phyloP scores from a whole-genome alignment of 768 basidiomycete species.

The Xerocomus brunneocitrinus region DNA sequence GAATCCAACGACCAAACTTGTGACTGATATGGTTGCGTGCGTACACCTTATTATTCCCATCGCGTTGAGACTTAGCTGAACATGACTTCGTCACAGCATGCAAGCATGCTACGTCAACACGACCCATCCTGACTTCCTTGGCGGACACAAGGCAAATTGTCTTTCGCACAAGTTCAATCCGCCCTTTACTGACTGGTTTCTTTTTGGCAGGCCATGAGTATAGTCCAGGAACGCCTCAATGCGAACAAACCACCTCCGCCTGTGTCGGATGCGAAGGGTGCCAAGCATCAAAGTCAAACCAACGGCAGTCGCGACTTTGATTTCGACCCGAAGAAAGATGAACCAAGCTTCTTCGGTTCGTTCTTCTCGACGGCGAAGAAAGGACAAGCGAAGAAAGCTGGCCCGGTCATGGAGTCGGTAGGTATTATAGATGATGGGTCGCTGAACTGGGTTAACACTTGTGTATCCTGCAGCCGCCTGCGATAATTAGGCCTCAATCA shows the following conservation, averaged over 20 bases:
- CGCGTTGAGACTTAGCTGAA: constrained; percentile 1
- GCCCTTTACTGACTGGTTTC: constrained; percentile 1
- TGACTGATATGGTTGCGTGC: constrained; percentile 86
- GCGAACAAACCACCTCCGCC: constrained; percentile 65
- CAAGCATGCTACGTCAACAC: constrained; percentile 99
- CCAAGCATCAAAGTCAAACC: constrained; percentile 55
- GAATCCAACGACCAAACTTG: constrained; percentile 92
- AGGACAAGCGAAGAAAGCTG: constrained; percentile 61
- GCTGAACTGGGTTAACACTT: constrained; percentile 4
- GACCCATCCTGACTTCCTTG: constrained; percentile 97
- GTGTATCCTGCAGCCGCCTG: constrained; percentile 56
- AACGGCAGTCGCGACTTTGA: constrained; percentile 97
- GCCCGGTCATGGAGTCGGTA: constrained; percentile 55
- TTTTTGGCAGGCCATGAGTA: constrained; percentile 67
- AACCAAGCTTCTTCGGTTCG: constrained; percentile 88
- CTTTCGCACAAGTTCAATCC: not conserved
- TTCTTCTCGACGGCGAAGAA: constrained; percentile 79
- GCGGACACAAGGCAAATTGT: constrained; percentile 73
- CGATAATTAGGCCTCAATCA: constrained; percentile 83
- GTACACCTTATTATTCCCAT: constrained; percentile 28
- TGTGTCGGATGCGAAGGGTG: constrained; percentile 60
- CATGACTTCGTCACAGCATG: constrained; percentile 52
- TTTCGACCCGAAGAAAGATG: constrained; percentile 84
- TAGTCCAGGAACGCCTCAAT: constrained; percentile 78
- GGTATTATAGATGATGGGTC: constrained; percentile 17